Evolutionary conservation across 73 alveolate genomes (phyloP), one percentile per base, ranked within the genome.

Genomic region (Urostyla sp.): DNA sequence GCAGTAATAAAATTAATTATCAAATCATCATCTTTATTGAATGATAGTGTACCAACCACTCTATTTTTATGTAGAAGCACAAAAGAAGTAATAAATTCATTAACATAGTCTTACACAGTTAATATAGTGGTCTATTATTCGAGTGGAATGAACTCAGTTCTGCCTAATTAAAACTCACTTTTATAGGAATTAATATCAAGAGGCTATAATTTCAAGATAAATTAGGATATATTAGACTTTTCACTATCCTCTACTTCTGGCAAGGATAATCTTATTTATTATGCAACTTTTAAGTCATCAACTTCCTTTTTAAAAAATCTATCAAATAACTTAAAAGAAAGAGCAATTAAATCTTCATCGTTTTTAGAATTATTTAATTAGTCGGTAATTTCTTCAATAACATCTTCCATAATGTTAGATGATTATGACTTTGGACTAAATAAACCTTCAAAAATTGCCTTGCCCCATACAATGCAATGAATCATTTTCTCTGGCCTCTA

Each of bases 391-490:
- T 75, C 87, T 11, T 66, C 80, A 23, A 55, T 58, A 10, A 72
- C 75, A 35, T 80, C 93, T 10, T 75, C 84, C 26, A 92, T 90
- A 77, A 72, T 89, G 56, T 92, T 76, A 63, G 87, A 54, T 18
- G 85, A 67, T 36, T 88, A 83, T 24, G 87, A 92, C 36, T 63
- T 58, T 0, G 84, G 80, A 15, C 97, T 95, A 72, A 97, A 97
- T 50, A 95, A 67, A 37, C 94, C 95, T 26, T 94, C 98, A 66
- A 92, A 90, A 24, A 95, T 93, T 35, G 80, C 84, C 90, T 97
- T 97, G 30, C 95, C 98, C 99, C 99, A 97, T 37, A 94, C 98
- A 8, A 97, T 90, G 89, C 99, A 95, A 72, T 97, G 99, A 73
- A 94, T 95, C 46, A 93, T 84, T 75, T 90, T 94, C 77, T 94